Evolutionary conservation across 1,284 basidiomycete genomes (phyloP).

Genomic region (Marasmius fiardii): DNA sequence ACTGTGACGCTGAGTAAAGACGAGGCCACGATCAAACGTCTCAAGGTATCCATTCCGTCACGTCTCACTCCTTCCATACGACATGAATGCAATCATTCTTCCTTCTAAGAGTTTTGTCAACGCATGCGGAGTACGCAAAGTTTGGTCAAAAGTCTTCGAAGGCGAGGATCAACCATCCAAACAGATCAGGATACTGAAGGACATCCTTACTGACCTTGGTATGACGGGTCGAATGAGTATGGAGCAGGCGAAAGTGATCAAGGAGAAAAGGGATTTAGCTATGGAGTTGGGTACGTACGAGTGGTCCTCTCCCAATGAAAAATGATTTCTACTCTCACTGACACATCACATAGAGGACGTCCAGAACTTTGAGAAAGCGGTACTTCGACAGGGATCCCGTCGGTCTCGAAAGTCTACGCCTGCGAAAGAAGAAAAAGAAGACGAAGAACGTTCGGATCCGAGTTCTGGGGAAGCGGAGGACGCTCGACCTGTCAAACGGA

Average conservation of each 20-base stretch:
- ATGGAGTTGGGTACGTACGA: conserved; percentile 72
- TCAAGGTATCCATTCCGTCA: conserved; percentile 43
- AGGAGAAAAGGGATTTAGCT: conserved; percentile 67
- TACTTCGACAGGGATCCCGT: conserved; percentile 22
- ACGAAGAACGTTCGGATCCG: conserved; percentile 25
- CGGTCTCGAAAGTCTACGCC: conserved; percentile 15
- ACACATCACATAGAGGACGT: conserved; percentile 53
- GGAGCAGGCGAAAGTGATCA: conserved; percentile 76
- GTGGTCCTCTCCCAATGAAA: conserved; percentile 2
- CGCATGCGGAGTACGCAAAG: conserved; percentile 79
- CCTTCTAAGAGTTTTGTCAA: conserved; percentile 55
- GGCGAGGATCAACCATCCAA: conserved; percentile 50
- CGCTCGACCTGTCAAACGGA: conserved; percentile 33
- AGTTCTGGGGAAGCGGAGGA: conserved; percentile 7
- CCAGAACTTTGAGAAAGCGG: conserved; percentile 49
- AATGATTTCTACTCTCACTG: not conserved
- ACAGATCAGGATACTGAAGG: conserved; percentile 65
- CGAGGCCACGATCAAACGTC: conserved; percentile 55
- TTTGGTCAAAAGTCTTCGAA: conserved; percentile 78
- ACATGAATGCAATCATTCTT: conserved; percentile 4
- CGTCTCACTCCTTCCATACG: not conserved
- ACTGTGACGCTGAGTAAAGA: conserved; percentile 37
- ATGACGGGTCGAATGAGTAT: conserved; percentile 78
- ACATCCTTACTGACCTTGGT: conserved; percentile 67
- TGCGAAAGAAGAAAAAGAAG: conserved; percentile 19